Base-by-base conservation (phyloP, 2,329 filamentous ascomycete genomes). In the Aspergillaceae sp. region DNA sequence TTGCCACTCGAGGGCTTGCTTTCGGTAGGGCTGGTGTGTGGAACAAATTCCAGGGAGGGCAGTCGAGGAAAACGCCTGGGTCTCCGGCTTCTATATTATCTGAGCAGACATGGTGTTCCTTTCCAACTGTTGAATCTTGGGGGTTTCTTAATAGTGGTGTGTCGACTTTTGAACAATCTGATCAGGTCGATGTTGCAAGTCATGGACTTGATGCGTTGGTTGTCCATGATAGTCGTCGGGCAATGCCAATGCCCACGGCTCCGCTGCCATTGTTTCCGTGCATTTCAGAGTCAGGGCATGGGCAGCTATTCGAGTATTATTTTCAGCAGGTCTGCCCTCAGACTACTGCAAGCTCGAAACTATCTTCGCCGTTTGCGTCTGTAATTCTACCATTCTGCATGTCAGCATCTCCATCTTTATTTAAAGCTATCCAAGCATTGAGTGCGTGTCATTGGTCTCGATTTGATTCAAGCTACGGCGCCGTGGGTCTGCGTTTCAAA, bases 21-120 rank as follows among this genome's bases (percentile, higher is more conserved):
- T 72, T 72, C 55, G 69, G 69, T 4, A 59, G 69, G 43, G 56
- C 66, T 27, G 69, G 69, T 33, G 61, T 70, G 33, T 71, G 69
- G 69, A 67, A 55, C 46, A 67, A 67, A 49, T 44, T 49, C 36
- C 51, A 50, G 36, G 34, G 51, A 29, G 49, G 49, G 52, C 59
- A 42, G 8, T 50, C 48, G 30, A 54, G 53, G 49, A 43, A 51
- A 43, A 48, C 52, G 40, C 30, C 57, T 41, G 30, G 46, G 27
- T 51, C 51, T 30, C 51, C 51, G 28, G 42, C 49, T 10, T 52
- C 49, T n/a, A 34, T 45, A 8, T 43, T 50, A n/a, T 37, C 46
- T 1, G 55, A 58, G 32, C 55, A 55, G 26, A 48, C 59, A 42
- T 65, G 63, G 59, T 60, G 57, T 34, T 11, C 50, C 8, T n/a